phyloP scores from a whole-genome alignment of 2,329 filamentous ascomycete genomes.

The Hypoxylon sp. region DNA sequence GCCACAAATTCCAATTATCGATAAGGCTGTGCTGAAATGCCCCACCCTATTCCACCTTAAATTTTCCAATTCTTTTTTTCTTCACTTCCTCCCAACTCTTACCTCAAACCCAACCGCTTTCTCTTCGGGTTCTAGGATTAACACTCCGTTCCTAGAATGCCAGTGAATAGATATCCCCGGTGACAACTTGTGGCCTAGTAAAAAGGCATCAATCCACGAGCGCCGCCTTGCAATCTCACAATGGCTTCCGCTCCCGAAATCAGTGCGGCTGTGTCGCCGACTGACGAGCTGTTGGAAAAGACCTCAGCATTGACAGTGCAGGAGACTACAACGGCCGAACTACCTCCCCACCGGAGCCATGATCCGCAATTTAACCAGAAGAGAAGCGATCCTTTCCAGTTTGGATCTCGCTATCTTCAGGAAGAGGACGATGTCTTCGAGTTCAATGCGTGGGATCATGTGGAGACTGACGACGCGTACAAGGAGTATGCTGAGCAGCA shows the following conservation, averaged over 20 bases:
- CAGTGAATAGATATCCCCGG: constrained; percentile 30
- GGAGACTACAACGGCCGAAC: constrained; percentile 45
- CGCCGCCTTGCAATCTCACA: constrained; percentile 22
- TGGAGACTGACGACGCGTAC: constrained; percentile 91
- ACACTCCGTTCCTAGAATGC: constrained; percentile 44
- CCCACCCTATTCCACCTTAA: constrained; percentile 28
- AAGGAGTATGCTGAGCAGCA: constrained; percentile 88
- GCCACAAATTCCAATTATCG: constrained; percentile 26
- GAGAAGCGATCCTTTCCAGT: constrained; percentile 92
- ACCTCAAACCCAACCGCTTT: background rate
- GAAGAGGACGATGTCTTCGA: constrained; percentile 92
- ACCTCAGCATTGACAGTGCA: constrained; percentile 50
- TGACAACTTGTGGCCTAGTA: constrained; percentile 30
- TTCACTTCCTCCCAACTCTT: constrained; percentile 6
- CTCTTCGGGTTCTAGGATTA: constrained; percentile 21
- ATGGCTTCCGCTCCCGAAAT: constrained; percentile 45
- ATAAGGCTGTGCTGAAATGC: constrained; percentile 18
- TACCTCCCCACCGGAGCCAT: constrained; percentile 77
- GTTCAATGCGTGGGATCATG: constrained; percentile 99
- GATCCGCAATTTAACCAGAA: constrained; percentile 83
- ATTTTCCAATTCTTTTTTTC: constrained; percentile 30
- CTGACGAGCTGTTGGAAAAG: constrained; percentile 50
- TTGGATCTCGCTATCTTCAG: constrained; percentile 88
- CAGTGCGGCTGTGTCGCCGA: constrained; percentile 41
- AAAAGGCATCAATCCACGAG: constrained; percentile 12